Evolutionary conservation across 768 basidiomycete genomes (phyloP).

Genomic region (Nidularia pulvinata): DNA sequence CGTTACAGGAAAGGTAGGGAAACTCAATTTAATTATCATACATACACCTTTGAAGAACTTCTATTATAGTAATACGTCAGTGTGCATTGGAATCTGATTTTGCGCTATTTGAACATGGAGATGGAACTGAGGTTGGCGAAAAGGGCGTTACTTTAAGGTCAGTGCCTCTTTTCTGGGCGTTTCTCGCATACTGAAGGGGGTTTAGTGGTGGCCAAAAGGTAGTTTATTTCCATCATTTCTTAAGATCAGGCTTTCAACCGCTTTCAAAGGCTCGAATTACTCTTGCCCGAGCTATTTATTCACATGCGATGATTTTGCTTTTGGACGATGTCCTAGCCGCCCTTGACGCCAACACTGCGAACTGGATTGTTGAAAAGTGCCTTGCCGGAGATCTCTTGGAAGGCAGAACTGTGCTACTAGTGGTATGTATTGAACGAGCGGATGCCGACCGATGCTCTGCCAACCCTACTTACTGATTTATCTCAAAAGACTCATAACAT

Average conservation of each 20-base stretch:
- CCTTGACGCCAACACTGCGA: slow-evolving; percentile 50
- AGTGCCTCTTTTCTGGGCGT: background rate
- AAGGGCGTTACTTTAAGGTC: slow-evolving; percentile 45
- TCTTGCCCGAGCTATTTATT: slow-evolving; percentile 26
- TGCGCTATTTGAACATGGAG: slow-evolving; percentile 43
- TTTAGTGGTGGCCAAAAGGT: slow-evolving; percentile 55
- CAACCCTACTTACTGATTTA: too few relatives aligned
- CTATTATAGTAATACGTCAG: background rate
- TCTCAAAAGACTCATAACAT: background rate
- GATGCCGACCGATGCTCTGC: too few relatives aligned
- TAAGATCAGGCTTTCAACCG: slow-evolving; percentile 21
- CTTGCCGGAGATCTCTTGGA: slow-evolving; percentile 36
- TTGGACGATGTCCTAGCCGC: slow-evolving; percentile 58
- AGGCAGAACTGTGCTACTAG: slow-evolving; percentile 40
- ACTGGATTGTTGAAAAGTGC: slow-evolving; percentile 48
- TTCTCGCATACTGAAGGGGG: background rate
- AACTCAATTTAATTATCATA: background rate
- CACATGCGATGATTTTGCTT: slow-evolving; percentile 47
- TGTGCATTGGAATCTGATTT: slow-evolving; percentile 40
- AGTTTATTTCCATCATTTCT: slow-evolving; percentile 26
- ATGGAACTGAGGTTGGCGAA: slow-evolving; percentile 51
- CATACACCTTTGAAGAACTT: slow-evolving; percentile 21
- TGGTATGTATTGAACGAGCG: slow-evolving; percentile 15
- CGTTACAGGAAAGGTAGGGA: slow-evolving; percentile 34
- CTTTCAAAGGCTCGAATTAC: slow-evolving; percentile 11